These are phyloP conservation scores for Pulveroboletus sp. DNA, from an alignment of 768 basidiomycete species.

Conservation along the genomic window DNA sequence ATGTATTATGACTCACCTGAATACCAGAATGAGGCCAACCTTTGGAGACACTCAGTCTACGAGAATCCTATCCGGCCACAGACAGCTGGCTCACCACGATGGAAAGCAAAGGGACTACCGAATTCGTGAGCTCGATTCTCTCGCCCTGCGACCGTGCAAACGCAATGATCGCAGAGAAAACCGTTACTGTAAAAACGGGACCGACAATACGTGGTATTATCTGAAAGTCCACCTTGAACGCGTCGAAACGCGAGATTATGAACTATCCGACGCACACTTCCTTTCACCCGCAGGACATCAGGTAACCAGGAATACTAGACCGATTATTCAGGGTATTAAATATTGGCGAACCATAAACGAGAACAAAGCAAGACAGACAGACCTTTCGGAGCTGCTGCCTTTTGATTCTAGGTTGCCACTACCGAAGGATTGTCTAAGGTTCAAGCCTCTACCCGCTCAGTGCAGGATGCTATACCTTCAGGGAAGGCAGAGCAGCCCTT, in stretches of 20 bases:
- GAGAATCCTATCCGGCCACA: background rate
- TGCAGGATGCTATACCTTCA: conserved; percentile 22
- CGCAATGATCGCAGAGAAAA: conserved; percentile 61
- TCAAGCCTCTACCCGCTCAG: background rate
- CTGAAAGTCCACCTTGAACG: conserved; percentile 31
- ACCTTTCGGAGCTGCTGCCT: conserved; percentile 54
- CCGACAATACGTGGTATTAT: conserved; percentile 70
- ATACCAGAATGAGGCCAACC: conserved; percentile 88
- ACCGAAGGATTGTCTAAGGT: background rate
- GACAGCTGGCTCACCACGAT: conserved; percentile 65
- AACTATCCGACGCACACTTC: conserved; percentile 52
- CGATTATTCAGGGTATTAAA: conserved; percentile 1
- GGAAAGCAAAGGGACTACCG: conserved; percentile 81
- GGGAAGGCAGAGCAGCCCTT: conserved; percentile 13
- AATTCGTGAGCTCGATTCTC: conserved; percentile 65
- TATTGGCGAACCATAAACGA: background rate
- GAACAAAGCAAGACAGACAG: background rate
- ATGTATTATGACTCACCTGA: conserved; percentile 48
- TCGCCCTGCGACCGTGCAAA: conserved; percentile 57
- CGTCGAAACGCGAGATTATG: background rate
- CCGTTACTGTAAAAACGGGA: conserved; percentile 78
- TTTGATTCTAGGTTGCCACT: conserved; percentile 39
- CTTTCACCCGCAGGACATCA: conserved; percentile 79
- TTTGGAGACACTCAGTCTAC: conserved; percentile 23
- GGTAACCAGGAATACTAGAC: conserved; percentile 83